phyloP scores from a whole-genome alignment of 371 early-diverging fungal genomes.

The Dinochytrium kinnereticum region DNA sequence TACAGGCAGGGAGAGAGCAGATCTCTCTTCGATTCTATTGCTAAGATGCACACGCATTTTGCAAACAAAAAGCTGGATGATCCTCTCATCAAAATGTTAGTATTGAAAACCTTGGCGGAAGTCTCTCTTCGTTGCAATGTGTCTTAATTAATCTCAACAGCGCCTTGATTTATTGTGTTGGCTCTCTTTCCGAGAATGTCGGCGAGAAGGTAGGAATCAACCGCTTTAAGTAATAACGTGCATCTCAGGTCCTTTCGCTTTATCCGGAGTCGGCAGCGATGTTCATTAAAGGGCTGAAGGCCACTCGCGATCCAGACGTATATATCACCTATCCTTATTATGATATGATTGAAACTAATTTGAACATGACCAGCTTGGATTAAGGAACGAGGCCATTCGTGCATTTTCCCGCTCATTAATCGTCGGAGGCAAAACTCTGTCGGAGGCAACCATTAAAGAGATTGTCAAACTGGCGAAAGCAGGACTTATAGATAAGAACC shows the following conservation, averaged over 20 bases:
- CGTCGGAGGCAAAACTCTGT: conserved; percentile 80
- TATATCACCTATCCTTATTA: conserved; percentile 20
- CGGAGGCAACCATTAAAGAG: conserved; percentile 76
- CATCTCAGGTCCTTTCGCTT: conserved; percentile 66
- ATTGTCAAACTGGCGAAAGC: conserved; percentile 69
- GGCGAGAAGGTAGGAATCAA: conserved; percentile 15
- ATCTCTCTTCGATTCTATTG: conserved; percentile 78
- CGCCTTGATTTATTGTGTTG: conserved; percentile 77
- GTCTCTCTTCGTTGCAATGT: too few relatives aligned
- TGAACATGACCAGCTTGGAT: conserved; percentile 63
- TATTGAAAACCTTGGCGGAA: too few relatives aligned
- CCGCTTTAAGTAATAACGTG: not conserved
- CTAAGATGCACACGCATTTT: conserved; percentile 69
- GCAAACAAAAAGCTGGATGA: conserved; percentile 69
- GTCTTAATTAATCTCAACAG: too few relatives aligned
- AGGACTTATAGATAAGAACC: conserved; percentile 75
- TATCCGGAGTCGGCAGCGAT: conserved; percentile 78
- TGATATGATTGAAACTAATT: not conserved
- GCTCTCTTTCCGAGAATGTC: conserved; percentile 54
- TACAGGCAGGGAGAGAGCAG: conserved; percentile 76
- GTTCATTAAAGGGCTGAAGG: conserved; percentile 67
- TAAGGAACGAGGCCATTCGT: conserved; percentile 74
- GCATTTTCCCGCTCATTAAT: conserved; percentile 70
- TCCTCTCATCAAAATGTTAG: conserved; percentile 41
- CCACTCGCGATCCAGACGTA: conserved; percentile 67